These are phyloP conservation scores for Rhizophagus sp. DNA, from an alignment of 192 early-diverging fungal species.

Conservation along the genomic window DNA sequence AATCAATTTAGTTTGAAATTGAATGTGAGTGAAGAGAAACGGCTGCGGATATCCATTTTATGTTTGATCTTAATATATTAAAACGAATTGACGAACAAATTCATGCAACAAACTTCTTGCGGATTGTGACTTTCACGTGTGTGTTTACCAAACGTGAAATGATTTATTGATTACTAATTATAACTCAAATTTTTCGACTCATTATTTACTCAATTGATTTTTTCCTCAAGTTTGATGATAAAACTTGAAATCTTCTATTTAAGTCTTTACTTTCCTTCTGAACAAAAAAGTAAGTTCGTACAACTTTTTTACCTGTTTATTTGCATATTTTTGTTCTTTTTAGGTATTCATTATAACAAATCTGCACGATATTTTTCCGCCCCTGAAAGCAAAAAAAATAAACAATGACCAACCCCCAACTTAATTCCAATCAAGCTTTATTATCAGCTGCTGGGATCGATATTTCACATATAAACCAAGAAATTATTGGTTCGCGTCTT, in stretches of 20 bases:
- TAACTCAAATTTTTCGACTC: not conserved
- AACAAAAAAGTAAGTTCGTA: not conserved
- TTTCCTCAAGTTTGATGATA: not conserved
- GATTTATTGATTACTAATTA: not conserved
- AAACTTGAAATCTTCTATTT: not conserved
- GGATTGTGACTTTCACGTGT: not conserved
- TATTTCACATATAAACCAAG: not conserved
- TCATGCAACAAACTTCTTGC: not conserved
- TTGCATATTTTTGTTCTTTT: not conserved
- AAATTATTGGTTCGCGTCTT: not conserved
- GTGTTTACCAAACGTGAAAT: not conserved
- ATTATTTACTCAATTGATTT: not conserved
- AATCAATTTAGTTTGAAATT: too few species aligned
- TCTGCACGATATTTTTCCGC: constrained; percentile 13
- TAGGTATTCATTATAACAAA: not conserved
- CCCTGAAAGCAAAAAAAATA: not conserved
- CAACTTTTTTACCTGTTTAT: not conserved
- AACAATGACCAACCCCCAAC: not conserved
- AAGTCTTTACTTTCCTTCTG: not conserved
- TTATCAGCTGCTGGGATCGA: not conserved
- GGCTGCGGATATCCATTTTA: too few species aligned
- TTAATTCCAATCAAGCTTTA: not conserved
- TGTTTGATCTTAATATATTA: too few species aligned
- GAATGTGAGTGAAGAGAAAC: too few species aligned
- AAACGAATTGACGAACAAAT: too few species aligned